A percentile compares a stretch with the other conserved stretches of the same genome.
These are phyloP conservation scores for Waitea zeae DNA, from an alignment of 1,284 basidiomycete genomes.

Conservation along the genomic window DNA sequence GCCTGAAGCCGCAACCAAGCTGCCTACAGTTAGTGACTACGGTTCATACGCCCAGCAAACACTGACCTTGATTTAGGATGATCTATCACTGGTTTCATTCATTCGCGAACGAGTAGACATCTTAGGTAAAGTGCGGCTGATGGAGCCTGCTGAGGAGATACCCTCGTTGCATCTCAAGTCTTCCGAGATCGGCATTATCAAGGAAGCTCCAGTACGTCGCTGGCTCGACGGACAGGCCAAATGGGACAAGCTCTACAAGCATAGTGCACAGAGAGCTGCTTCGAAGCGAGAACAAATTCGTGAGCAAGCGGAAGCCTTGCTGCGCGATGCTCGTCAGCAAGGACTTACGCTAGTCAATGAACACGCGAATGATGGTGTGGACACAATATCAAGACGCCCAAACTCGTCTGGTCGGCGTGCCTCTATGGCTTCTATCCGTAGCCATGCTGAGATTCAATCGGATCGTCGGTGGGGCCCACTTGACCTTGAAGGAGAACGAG, in stretches of 20 bases:
- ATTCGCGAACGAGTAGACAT: constrained; percentile 82
- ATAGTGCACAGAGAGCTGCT: constrained; percentile 18
- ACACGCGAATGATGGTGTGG: too few relatives aligned
- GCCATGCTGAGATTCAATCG: constrained; percentile 19
- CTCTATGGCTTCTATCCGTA: too few relatives aligned
- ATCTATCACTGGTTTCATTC: constrained; percentile 32
- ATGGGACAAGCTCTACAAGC: constrained; percentile 36
- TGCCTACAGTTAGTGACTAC: neutral
- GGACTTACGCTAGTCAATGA: too few relatives aligned
- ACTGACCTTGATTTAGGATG: constrained; percentile 15
- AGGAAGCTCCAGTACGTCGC: constrained; percentile 36
- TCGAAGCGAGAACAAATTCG: too few relatives aligned
- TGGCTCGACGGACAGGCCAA: constrained; percentile 40
- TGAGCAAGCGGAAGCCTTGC: too few relatives aligned
- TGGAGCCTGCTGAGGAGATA: constrained; percentile 60
- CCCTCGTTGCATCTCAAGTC: constrained; percentile 42
- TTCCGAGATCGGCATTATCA: constrained; percentile 50
- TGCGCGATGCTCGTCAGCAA: too few relatives aligned
- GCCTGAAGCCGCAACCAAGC: too few relatives aligned
- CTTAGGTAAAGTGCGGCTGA: constrained; percentile 55
- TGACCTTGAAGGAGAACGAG: constrained; percentile 37
- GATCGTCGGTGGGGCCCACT: constrained; percentile 35
- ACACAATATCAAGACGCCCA: too few relatives aligned
- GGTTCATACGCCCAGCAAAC: constrained; percentile 6
- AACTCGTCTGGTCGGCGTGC: too few relatives aligned